A percentile compares a stretch with the other conserved stretches of the same genome.
Evolutionary conservation across 2,329 filamentous ascomycete genomes (phyloP).

Genomic region (Colletotrichum tabaci): DNA sequence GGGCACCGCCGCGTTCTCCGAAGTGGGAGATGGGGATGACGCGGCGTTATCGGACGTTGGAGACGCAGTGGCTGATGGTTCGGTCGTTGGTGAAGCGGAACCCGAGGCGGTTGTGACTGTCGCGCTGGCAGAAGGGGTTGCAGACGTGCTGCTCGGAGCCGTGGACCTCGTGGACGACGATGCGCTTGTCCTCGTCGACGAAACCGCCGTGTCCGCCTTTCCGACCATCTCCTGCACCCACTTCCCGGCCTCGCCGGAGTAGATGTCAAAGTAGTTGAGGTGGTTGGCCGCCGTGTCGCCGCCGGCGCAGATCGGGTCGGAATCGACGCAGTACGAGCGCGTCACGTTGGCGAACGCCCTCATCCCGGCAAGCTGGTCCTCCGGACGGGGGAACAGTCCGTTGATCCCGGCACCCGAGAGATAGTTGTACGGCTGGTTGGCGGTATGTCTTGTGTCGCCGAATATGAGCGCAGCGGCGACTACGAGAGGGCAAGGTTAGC

Average conservation of each 20-base stretch:
- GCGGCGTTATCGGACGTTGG: conserved; percentile 1
- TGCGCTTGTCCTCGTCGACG: conserved; percentile 3
- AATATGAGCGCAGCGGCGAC: conserved; percentile 54
- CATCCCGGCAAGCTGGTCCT: conserved; percentile 48
- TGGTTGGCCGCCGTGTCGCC: conserved; percentile 52
- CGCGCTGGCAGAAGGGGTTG: background rate
- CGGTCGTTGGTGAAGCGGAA: background rate
- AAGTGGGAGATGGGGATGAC: background rate
- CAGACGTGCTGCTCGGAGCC: conserved; percentile 10
- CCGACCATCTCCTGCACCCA: conserved; percentile 36
- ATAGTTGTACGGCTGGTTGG: conserved; percentile 53
- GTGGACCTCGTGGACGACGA: conserved; percentile 9
- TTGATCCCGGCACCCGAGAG: conserved; percentile 46
- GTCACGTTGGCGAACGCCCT: conserved; percentile 47
- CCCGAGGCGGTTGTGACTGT: background rate
- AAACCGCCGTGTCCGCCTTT: background rate
- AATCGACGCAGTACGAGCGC: conserved; percentile 54
- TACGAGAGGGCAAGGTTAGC: conserved; percentile 26
- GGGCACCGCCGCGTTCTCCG: background rate
- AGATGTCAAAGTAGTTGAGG: conserved; percentile 50
- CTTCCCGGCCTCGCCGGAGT: conserved; percentile 32
- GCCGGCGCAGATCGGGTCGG: conserved; percentile 58
- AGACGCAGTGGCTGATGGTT: background rate
- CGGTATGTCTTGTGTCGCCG: conserved; percentile 54
- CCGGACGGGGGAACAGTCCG: conserved; percentile 50